These are phyloP conservation scores for Paracorniculantispora psalliotae DNA, from an alignment of 2,329 filamentous ascomycete species.

Conservation along the genomic window DNA sequence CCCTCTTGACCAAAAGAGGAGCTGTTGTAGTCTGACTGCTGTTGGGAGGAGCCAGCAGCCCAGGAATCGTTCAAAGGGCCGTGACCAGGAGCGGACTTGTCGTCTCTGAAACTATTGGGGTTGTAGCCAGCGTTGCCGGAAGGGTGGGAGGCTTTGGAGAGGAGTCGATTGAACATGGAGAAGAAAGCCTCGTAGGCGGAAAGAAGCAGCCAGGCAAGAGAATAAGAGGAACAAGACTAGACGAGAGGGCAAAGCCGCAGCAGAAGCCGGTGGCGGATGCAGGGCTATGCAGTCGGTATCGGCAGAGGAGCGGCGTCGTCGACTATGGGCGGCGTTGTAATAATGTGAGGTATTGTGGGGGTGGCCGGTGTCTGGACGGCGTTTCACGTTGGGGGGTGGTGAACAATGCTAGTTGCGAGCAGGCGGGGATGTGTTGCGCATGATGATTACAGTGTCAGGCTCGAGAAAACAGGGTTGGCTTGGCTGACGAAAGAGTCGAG, in stretches of 20 bases:
- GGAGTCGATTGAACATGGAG: slow-evolving; percentile 36
- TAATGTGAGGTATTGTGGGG: slow-evolving; percentile 10
- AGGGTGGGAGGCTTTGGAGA: slow-evolving; percentile 23
- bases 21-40: not conserved
- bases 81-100: slow-evolving; percentile 8
- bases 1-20: not conserved
- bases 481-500: slow-evolving; percentile 9
- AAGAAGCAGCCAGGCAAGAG: not conserved
- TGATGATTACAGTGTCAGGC: slow-evolving; percentile 17
- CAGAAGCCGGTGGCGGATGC: not conserved
- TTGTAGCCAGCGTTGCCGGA: slow-evolving; percentile 12
- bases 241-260: not conserved
- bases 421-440: slow-evolving; percentile 18
- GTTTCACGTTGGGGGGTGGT: slow-evolving; percentile 24
- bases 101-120: slow-evolving; percentile 10
- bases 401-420: slow-evolving; percentile 23
- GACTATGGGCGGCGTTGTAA: not conserved
- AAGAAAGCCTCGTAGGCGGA: slow-evolving; percentile 8
- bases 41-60: slow-evolving; percentile 3
- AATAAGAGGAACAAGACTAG: not conserved
- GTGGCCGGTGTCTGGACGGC: slow-evolving; percentile 16
- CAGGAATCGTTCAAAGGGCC: not conserved
- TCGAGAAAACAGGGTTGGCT: slow-evolving; percentile 4
- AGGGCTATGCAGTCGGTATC: not conserved
- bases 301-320: not conserved